Conservation (phyloP, 441 rosid genomes). For the Adansonia grandidieri region DNA sequence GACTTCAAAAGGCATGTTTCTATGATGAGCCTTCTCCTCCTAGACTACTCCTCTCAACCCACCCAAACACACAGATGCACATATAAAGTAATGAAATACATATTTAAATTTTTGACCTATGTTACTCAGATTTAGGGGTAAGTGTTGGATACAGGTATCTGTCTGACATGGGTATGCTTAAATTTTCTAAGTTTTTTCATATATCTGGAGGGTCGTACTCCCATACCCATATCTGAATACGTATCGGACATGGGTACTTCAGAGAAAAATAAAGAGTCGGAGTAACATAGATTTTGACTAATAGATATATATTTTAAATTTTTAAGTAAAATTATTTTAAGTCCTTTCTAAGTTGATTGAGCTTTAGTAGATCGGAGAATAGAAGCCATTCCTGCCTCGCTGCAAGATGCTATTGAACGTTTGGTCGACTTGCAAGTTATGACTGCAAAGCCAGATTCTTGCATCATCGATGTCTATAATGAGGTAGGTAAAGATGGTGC, state of each 20-base stretch:
- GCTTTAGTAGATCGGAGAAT: constrained; percentile 55
- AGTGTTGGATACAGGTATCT: too few relatives aligned
- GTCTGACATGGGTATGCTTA: too few relatives aligned
- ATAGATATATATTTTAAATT: neutral
- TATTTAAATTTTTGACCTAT: too few relatives aligned
- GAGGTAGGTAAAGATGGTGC: constrained; percentile 54
- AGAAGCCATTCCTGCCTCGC: constrained; percentile 73
- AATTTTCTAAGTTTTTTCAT: too few relatives aligned
- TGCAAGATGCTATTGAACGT: constrained; percentile 76
- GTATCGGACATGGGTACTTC: too few relatives aligned
- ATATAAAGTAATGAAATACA: neutral
- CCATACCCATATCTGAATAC: too few relatives aligned
- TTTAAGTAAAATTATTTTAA: neutral
- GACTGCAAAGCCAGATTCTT: constrained; percentile 75
- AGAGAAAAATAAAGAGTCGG: too few relatives aligned
- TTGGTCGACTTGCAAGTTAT: constrained; percentile 58
- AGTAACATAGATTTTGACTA: too few relatives aligned
- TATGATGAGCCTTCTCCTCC: neutral
- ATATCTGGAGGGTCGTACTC: too few relatives aligned
- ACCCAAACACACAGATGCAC: neutral
- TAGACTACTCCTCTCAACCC: neutral
- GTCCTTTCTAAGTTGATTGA: constrained; percentile 12
- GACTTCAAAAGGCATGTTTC: constrained; percentile 59
- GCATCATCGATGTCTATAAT: constrained; percentile 78
- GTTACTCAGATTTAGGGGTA: too few relatives aligned